Base-by-base conservation (phyloP, 2,329 filamentous ascomycete species). In the Lecanosticta acicola region DNA sequence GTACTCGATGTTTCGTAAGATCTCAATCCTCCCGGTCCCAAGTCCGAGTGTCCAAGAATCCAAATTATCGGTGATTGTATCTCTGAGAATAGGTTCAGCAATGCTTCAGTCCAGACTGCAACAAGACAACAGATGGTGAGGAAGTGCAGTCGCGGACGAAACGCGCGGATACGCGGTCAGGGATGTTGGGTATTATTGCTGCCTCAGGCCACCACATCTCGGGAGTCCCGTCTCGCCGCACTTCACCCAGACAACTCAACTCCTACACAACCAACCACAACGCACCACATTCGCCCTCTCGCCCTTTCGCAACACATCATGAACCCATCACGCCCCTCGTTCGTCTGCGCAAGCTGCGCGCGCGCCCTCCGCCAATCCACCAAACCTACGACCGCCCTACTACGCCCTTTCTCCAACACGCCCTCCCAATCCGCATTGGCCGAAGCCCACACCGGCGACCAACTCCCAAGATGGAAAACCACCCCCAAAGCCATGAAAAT, bases 401-500 rank as follows among this genome's bases (percentile, higher is more conserved):
- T 21, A 3, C 43, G 45, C 13, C 34, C 42, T 13, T 46, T 52
- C 50, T 46, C 50, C 16, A 42, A 41, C 48, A 21, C 56, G 16
- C 21, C 36, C 24, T 57, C 63, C 57, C 5, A 29, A 5, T 11
- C 7, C 24, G 24, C 24, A 29, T 29, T 29, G 11, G 20, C 17
- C 32, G n/a, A 40, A 45, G 24, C 26, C 32, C 4, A 13, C 9
- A 14, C 41, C 55, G 61, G 13, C 52, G 48, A 46, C 35, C 45
- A 60, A 16, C 26, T 62, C 14, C 73, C 73, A n/a, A 65, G 74
- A 65, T 77, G 74, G 74, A 63, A 70, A 49, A 66, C 71, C 50
- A 76, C 73, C 33, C 74, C 74, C 3, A 61, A 62, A 17, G 64
- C 64, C 17, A 73, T 76, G 70, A 53, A 62, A 40, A 72, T 73